phyloP scores from a whole-genome alignment of 441 rosid species.

The Gossypium trilobum region DNA sequence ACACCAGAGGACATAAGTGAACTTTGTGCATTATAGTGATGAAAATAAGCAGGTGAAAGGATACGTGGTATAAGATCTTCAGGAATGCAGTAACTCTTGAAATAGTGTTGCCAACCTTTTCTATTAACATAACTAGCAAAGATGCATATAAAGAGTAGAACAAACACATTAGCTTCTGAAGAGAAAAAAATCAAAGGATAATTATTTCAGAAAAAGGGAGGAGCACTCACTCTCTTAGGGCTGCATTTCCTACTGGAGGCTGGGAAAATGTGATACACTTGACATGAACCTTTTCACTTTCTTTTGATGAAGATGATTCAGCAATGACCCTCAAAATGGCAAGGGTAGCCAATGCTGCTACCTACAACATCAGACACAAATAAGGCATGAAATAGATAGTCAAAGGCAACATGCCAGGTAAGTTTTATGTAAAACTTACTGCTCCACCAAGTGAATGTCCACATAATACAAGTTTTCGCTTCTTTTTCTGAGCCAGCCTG shows the following conservation, averaged over 20 bases:
- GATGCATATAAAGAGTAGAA: background rate
- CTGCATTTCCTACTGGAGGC: slow-evolving; percentile 95
- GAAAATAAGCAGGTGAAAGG: slow-evolving; percentile 91
- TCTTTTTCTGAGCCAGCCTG: slow-evolving; percentile 89
- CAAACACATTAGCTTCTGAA: slow-evolving; percentile 8
- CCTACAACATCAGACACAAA: slow-evolving; percentile 32
- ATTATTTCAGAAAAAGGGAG: slow-evolving; percentile 1
- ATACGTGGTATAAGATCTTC: slow-evolving; percentile 94
- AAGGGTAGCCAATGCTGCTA: slow-evolving; percentile 90
- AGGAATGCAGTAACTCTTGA: slow-evolving; percentile 93
- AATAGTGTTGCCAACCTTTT: slow-evolving; percentile 89
- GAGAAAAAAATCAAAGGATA: background rate
- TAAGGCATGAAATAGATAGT: slow-evolving; percentile 8
- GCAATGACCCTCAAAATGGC: slow-evolving; percentile 87
- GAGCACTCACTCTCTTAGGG: slow-evolving; percentile 74
- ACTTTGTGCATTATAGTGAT: slow-evolving; percentile 80
- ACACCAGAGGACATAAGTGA: slow-evolving; percentile 35
- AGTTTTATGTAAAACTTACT: slow-evolving; percentile 37
- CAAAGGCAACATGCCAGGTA: background rate
- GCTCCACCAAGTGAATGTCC: slow-evolving; percentile 99
- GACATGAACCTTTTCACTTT: slow-evolving; percentile 54
- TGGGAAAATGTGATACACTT: slow-evolving; percentile 94
- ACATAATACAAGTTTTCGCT: slow-evolving; percentile 86
- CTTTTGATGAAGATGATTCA: slow-evolving; percentile 68
- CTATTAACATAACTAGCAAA: slow-evolving; percentile 67